These are phyloP conservation scores for Hygrophila difformis DNA, from an alignment of 257 asterid species.

Conservation along the genomic window DNA sequence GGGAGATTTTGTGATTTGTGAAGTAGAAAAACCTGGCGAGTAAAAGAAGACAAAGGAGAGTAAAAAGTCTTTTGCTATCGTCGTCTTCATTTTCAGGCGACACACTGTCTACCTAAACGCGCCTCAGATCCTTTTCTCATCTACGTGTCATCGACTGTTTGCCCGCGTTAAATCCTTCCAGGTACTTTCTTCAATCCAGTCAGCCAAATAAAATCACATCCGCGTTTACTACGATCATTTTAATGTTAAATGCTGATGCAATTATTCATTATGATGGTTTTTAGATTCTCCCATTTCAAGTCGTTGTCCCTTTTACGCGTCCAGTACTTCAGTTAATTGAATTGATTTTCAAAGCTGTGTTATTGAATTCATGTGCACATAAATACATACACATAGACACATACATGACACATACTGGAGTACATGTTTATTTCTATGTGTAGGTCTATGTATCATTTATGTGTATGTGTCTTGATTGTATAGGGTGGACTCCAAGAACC, in stretches of 20 bases:
- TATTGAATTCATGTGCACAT: neutral
- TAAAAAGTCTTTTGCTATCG: no score
- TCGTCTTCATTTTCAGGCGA: no score
- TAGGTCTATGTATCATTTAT: no score
- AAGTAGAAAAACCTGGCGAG: no score
- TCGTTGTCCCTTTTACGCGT: neutral
- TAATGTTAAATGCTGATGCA: neutral
- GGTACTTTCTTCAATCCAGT: constrained; percentile 14
- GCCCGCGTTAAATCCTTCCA: constrained; percentile 26
- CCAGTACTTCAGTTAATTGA: neutral
- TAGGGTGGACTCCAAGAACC: no score
- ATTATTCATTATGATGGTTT: neutral
- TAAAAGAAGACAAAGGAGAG: no score
- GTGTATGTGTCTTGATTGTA: no score
- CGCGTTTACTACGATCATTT: constrained; percentile 18
- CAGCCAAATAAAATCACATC: constrained; percentile 6
- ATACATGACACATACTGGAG: no score
- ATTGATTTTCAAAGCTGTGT: neutral
- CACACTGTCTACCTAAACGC: neutral
- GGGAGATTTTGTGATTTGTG: no score
- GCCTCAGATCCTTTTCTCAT: neutral
- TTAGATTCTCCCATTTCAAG: neutral
- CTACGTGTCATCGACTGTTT: neutral
- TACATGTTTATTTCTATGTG: no score
- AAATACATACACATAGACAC: neutral